These are phyloP conservation scores for Aspergillus funiculosus DNA, from an alignment of 495 filamentous ascomycete species.

Conservation along the genomic window DNA sequence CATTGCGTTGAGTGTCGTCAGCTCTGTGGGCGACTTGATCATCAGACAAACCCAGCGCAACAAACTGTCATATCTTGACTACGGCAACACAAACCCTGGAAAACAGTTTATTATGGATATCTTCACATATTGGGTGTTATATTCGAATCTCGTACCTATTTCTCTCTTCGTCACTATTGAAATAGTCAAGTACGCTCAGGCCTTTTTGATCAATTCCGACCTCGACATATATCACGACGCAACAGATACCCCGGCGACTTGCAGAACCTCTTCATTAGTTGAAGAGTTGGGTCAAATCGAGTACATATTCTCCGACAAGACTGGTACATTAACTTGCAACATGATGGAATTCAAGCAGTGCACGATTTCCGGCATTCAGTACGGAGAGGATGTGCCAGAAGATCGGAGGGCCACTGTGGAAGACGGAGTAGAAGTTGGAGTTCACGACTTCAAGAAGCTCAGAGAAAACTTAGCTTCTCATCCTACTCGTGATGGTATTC, in stretches of 20 bases:
- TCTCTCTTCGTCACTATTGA: constrained; percentile 97
- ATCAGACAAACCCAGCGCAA: constrained; percentile 54
- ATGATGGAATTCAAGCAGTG: constrained; percentile 98
- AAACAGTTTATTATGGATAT: constrained; percentile 90
- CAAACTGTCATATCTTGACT: constrained; percentile 65
- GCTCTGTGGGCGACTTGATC: constrained; percentile 85
- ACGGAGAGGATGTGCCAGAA: constrained; percentile 88
- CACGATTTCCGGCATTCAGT: constrained; percentile 87
- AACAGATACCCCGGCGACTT: constrained; percentile 91
- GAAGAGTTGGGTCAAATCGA: constrained; percentile 98
- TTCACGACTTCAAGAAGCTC: constrained; percentile 81
- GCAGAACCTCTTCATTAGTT: constrained; percentile 90
- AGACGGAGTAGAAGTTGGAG: constrained; percentile 70
- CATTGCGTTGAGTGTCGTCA: constrained; percentile 75
- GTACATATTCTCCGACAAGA: constrained; percentile 99
- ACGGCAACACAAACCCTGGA: constrained; percentile 54
- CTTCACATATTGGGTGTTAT: constrained; percentile 98
- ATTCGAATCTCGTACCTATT: constrained; percentile 93
- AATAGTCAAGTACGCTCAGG: constrained; percentile 95
- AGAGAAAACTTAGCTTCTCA: constrained; percentile 69
- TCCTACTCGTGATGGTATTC: constrained; percentile 61
- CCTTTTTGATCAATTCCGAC: constrained; percentile 94
- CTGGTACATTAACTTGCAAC: constrained; percentile 97
- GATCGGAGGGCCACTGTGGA: constrained; percentile 74
- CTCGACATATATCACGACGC: constrained; percentile 97